These are phyloP conservation scores for Prillingera fragicola DNA, from an alignment of 1,284 basidiomycete genomes.

Conservation along the genomic window DNA sequence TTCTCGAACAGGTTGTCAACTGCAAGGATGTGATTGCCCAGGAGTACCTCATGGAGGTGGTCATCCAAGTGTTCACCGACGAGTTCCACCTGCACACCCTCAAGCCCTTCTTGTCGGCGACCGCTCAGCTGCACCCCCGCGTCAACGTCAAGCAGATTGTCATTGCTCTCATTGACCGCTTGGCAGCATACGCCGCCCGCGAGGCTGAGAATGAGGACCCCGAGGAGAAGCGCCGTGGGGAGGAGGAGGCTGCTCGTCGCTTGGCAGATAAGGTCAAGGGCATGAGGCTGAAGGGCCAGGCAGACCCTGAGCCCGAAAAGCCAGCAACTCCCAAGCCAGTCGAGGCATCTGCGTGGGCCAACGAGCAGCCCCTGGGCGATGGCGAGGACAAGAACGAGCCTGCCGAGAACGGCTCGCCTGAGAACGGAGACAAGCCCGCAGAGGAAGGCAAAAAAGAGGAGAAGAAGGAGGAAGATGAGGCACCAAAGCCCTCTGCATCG, in stretches of 20 bases:
- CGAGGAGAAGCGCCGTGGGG: slow-evolving; percentile 80
- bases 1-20: slow-evolving; percentile 89
- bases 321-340: slow-evolving; percentile 29
- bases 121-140: slow-evolving; percentile 86
- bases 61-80: slow-evolving; percentile 95
- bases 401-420: background rate
- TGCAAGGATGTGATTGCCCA: slow-evolving; percentile 97
- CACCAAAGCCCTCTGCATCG: slow-evolving; percentile 19
- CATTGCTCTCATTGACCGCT: slow-evolving; percentile 88
- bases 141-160: slow-evolving; percentile 97
- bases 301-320: slow-evolving; percentile 19
- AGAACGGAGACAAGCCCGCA: slow-evolving; percentile 3
- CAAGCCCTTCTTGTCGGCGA: slow-evolving; percentile 85
- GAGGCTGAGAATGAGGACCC: slow-evolving; percentile 91
- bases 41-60: slow-evolving; percentile 96
- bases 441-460: slow-evolving; percentile 10
- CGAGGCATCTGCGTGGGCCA: slow-evolving; percentile 38
- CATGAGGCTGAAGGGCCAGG: slow-evolving; percentile 50
- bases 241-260: slow-evolving; percentile 79
- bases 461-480: slow-evolving; percentile 53
- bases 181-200: slow-evolving; percentile 85
- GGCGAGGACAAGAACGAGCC: no score
- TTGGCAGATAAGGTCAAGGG: slow-evolving; percentile 75
- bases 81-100: slow-evolving; percentile 92
- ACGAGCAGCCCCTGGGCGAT: no score